Evolutionary conservation across 192 early-diverging fungal genomes (phyloP).

Genomic region (Coemansia sp.): DNA sequence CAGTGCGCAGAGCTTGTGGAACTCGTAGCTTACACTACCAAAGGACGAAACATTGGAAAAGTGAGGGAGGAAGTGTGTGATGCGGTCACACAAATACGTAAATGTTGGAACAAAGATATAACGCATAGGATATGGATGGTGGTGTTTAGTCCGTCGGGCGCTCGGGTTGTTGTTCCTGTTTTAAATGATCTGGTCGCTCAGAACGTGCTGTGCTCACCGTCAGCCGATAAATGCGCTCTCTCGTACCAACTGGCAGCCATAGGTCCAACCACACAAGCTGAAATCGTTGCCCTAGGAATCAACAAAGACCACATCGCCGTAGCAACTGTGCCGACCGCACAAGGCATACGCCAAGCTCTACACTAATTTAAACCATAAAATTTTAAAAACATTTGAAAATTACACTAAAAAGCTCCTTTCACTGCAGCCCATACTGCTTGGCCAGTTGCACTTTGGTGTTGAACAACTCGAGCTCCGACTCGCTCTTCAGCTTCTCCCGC

Average conservation of each 20-base stretch:
- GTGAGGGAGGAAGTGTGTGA: constrained; percentile 12
- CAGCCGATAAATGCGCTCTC: no score
- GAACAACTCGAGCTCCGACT: constrained; percentile 38
- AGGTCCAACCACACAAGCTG: neutral
- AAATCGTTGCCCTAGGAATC: neutral
- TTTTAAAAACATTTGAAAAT: neutral
- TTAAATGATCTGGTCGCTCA: neutral
- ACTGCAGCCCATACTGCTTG: constrained; percentile 33
- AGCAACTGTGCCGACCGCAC: no score
- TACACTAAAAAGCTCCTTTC: neutral
- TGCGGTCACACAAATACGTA: constrained; percentile 8
- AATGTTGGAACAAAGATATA: neutral
- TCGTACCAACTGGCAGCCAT: neutral
- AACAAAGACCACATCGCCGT: neutral
- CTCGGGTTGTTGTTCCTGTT: constrained; percentile 32
- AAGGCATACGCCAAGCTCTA: no score
- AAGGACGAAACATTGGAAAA: constrained; percentile 5
- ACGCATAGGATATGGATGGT: constrained; percentile 31
- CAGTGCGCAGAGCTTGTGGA: constrained; percentile 30
- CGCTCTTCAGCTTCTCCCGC: constrained; percentile 31
- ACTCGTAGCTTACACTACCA: constrained; percentile 28
- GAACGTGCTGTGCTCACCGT: neutral
- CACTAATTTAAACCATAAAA: no score
- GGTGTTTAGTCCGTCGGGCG: constrained; percentile 50
- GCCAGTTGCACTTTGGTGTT: constrained; percentile 34